phyloP scores from a whole-genome alignment of 139 green algal genomes.

The Dunaliella primolecta region DNA sequence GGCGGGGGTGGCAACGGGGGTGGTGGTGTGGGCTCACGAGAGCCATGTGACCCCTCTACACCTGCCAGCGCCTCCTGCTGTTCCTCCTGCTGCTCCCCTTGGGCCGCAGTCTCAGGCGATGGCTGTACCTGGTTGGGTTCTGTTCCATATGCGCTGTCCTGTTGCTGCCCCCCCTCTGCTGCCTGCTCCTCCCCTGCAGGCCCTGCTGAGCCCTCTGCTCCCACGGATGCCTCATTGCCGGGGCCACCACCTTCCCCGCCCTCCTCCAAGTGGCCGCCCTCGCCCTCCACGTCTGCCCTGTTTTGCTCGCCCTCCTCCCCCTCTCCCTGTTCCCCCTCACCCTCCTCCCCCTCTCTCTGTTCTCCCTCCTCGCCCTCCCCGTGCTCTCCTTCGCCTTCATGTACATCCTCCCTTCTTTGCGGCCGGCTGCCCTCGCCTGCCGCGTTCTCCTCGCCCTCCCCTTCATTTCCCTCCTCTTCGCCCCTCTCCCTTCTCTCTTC shows the following conservation, averaged over 20 bases:
- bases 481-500: neutral
- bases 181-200: neutral
- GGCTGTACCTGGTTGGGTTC: no score
- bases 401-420: neutral
- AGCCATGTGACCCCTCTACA: no score
- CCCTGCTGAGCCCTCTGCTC: neutral
- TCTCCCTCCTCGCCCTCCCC: neutral
- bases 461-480: neutral
- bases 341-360: neutral
- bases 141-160: neutral
- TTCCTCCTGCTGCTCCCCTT: neutral
- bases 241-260: no score
- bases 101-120: neutral
- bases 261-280: no score
- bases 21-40: neutral
- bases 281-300: neutral
- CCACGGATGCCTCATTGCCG: neutral
- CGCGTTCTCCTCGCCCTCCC: neutral
- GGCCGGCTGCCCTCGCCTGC: neutral
- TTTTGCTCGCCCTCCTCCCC: neutral
- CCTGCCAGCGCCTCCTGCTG: neutral
- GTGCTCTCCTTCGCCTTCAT: neutral
- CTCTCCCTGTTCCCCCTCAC: neutral
- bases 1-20: neutral
- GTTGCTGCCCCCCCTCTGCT: neutral